Base-by-base conservation (phyloP, 495 filamentous ascomycete species). In the Glonium stellatum region DNA sequence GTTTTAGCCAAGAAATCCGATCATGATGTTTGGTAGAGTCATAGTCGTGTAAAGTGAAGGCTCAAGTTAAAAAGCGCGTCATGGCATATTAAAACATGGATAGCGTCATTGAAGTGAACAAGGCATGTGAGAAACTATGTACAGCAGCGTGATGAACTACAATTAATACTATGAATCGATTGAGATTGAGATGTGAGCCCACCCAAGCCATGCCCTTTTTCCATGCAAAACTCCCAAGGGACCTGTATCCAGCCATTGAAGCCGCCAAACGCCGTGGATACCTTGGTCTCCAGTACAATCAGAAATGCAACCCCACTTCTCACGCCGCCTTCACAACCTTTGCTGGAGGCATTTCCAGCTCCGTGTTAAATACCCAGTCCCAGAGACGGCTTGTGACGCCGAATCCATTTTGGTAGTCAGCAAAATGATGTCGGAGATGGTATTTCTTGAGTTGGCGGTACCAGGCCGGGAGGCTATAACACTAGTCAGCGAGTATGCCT, bases 321-420 rank as follows among this genome's bases (percentile, higher is more conserved):
- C 36, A 72, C 6, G 63, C 15, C 31, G 66, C 46, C 69, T 76
- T 76, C 48, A 74, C 23, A 35, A 74, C 63, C 67, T 75, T 76
- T 27, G 74, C 67, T 44, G 64, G 69, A 3, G 46, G 72, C 69
- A 72, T 68, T n/a, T 70, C 62, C 31, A 98, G 75, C 75, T 93
- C 87, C 18, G 95, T 99, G 51, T 89, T 87, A 69, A 99, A 99
- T 1, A 97, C 75, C 10, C 73, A 75, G 71, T 99, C 95, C 95
- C 95, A 99, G 81, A 99, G 95, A 41, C 86, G 83, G 76, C 88
- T 96, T n/a, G 93, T 97, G 27, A 99, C 93, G 22, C 95, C 95
- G 62, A 97, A 99, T n/a, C 95, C 95, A 60, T 95, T 90, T 72
- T 97, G 87, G 71, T 87, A 97, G 68, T 99, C 95, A 25, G 89